Conservation (phyloP, 75 land plant genomes). For the Isoetes taiwanensis region DNA sequence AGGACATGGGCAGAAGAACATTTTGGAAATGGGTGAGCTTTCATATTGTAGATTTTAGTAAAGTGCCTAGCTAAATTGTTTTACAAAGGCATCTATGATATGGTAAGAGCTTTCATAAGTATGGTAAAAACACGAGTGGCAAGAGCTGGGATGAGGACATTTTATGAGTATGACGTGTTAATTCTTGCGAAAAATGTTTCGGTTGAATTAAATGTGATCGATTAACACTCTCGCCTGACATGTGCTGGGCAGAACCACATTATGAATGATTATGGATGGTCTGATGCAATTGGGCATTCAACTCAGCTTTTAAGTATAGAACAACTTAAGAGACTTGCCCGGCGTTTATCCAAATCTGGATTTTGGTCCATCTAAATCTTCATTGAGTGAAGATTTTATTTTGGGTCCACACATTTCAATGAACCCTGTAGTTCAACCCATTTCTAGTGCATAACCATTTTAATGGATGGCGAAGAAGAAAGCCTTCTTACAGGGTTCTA, state of each 20-base stretch:
- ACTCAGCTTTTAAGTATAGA: slow-evolving; percentile 1
- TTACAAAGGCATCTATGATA: too few relatives aligned
- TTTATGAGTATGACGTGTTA: not conserved
- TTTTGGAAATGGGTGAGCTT: not conserved
- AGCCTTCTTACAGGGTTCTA: too few relatives aligned
- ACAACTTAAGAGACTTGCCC: not conserved
- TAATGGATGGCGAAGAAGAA: too few relatives aligned
- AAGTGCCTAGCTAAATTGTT: not conserved
- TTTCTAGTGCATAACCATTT: too few relatives aligned
- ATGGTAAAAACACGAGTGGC: slow-evolving; percentile 5
- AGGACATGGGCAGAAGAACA: slow-evolving; percentile 5
- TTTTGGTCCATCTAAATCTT: too few relatives aligned
- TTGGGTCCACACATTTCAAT: too few relatives aligned
- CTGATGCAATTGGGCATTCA: not conserved
- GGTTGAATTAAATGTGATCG: not conserved
- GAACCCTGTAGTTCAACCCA: too few relatives aligned
- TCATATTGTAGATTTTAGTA: not conserved
- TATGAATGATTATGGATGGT: slow-evolving; percentile 6
- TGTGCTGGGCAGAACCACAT: not conserved
- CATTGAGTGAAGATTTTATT: too few relatives aligned
- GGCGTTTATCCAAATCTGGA: slow-evolving; percentile 1
- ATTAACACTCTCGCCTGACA: not conserved
- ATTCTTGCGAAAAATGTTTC: too few relatives aligned
- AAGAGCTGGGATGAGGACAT: not conserved
- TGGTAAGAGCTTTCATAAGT: not conserved